phyloP scores from a whole-genome alignment of 2,329 filamentous ascomycete genomes.

The Aspergillus sclerotialis region DNA sequence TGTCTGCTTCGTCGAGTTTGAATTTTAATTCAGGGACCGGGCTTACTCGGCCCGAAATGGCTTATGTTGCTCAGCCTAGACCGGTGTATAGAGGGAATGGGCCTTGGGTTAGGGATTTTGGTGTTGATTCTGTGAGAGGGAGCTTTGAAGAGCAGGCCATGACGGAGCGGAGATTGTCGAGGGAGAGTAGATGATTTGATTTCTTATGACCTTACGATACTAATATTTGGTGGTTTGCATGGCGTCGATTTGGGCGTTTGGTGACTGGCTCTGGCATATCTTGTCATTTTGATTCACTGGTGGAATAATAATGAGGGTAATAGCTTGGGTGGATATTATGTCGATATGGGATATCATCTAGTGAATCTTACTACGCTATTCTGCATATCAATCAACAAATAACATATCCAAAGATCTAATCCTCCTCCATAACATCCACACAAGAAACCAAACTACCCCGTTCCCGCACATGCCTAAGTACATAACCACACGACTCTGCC shows the following conservation, averaged over 20 bases:
- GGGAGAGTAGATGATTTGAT: slow-evolving; percentile 16
- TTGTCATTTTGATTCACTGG: too few relatives aligned
- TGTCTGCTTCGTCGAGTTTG: slow-evolving; percentile 22
- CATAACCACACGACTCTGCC: slow-evolving; percentile 25
- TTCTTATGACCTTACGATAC: background rate
- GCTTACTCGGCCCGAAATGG: slow-evolving; percentile 9
- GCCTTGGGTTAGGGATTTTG: slow-evolving; percentile 1
- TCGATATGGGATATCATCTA: too few relatives aligned
- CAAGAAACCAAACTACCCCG: slow-evolving; percentile 4
- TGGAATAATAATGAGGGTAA: too few relatives aligned
- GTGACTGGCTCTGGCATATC: too few relatives aligned
- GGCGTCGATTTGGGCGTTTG: too few relatives aligned
- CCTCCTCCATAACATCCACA: slow-evolving; percentile 4
- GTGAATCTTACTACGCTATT: too few relatives aligned
- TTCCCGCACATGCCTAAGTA: slow-evolving; percentile 18
- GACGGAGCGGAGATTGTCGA: slow-evolving; percentile 14
- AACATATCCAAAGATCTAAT: background rate
- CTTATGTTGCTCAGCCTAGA: slow-evolving; percentile 21
- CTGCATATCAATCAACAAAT: too few relatives aligned
- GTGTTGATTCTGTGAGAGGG: too few relatives aligned
- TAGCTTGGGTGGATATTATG: too few relatives aligned
- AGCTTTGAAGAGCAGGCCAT: slow-evolving; percentile 1
- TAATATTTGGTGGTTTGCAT: too few relatives aligned
- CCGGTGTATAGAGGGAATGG: slow-evolving; percentile 16
- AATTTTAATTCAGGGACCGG: too few relatives aligned